These are phyloP conservation scores for Pistacia vera DNA, from an alignment of 345 rosid genomes.

Conservation along the genomic window DNA sequence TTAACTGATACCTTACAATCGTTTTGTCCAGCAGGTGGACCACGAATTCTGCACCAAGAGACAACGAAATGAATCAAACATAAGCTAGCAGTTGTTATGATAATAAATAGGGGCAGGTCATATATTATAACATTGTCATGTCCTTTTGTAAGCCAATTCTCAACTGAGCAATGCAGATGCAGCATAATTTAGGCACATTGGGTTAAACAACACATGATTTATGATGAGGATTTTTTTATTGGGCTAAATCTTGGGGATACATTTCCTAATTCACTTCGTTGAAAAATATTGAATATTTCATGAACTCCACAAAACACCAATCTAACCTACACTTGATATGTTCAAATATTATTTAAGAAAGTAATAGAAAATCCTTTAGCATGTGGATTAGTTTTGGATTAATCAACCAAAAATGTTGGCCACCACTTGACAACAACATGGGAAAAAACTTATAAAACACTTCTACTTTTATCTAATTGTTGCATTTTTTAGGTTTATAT, in stretches of 20 bases:
- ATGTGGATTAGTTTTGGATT: background rate
- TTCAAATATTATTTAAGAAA: background rate
- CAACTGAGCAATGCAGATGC: background rate
- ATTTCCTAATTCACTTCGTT: slow-evolving; percentile 1
- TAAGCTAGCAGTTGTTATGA: slow-evolving; percentile 6
- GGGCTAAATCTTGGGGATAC: background rate
- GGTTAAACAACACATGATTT: background rate
- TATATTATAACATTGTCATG: background rate
- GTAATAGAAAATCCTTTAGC: background rate
- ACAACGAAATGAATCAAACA: slow-evolving; percentile 17
- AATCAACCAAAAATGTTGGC: background rate
- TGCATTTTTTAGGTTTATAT: too few relatives aligned
- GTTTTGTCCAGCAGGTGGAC: slow-evolving; percentile 78
- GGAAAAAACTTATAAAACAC: background rate
- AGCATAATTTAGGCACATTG: background rate
- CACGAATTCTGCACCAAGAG: slow-evolving; percentile 70
- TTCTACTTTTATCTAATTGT: too few relatives aligned
- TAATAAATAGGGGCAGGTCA: background rate
- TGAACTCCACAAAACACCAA: background rate
- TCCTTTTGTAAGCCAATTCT: background rate
- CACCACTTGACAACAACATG: background rate
- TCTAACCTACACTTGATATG: background rate
- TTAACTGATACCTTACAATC: slow-evolving; percentile 61
- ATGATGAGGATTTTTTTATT: background rate
- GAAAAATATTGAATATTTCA: background rate